Evolutionary conservation across 1,284 basidiomycete species (phyloP), one percentile per base, ranked within the genome.

Genomic region (Trichosporon ovoides): DNA sequence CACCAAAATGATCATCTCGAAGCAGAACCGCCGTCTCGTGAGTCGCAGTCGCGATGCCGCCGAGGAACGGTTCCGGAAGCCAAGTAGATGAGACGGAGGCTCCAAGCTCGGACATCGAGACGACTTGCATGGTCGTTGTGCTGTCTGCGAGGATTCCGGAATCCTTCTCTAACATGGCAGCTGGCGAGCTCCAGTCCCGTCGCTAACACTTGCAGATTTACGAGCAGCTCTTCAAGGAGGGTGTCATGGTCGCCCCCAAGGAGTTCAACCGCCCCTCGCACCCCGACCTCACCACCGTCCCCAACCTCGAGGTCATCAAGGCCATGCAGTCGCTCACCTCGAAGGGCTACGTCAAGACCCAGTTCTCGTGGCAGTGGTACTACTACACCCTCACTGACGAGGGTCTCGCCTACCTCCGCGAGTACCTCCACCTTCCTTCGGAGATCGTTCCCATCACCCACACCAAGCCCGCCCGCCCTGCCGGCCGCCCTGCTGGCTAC

Each of bases 181-280:
- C 34, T 22, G 14, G 11, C 14, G 5, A 11, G 24, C 28, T 9
- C 28, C 9, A 9, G 4, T 5, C 28, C 9, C 24, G 3, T 3
- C 31, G 50, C 61, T 63, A 40, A 61, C 59, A 9, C 34, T 5
- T 7, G n/a, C 60, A 76, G 74, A 94, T 95, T 82, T 94, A 94
- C 83, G 92, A 97, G 82, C 88, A 88, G 83, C 91, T 97, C 84
- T 97, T 97, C 89, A 94, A 94, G 82, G 93, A 97, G 88, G 95
- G 96, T 75, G 96, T 98, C 67, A 83, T 98, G 77, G 95, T 98
- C 77, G 95, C 95, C 74, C 94, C 96, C 84, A 98, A 98, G 84
- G 93, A 99, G 81, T 98, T 84, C 83, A 95, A 97, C 78, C 89
- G 91, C 62, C 89, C 91, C 58, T 91, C 95, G 81, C 96, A 99